Evolutionary conservation across 768 basidiomycete genomes (phyloP).

Genomic region (Wakefieldia striispora): DNA sequence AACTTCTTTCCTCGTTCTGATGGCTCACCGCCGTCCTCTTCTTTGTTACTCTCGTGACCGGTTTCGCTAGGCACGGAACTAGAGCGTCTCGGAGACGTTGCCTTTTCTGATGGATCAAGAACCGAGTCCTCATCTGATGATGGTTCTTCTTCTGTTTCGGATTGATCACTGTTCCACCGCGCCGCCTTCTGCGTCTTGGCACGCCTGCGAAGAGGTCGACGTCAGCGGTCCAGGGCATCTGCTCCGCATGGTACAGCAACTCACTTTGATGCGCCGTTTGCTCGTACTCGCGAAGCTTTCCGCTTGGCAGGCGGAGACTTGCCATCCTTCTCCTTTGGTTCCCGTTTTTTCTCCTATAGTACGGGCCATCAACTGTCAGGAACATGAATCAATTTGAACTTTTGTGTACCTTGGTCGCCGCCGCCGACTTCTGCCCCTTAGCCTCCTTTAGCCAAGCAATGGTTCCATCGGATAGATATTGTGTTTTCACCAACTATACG

Average conservation of each 20-base stretch:
- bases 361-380: slow-evolving; percentile 2
- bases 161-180: slow-evolving; percentile 34
- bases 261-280: slow-evolving; percentile 28
- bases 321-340: slow-evolving; percentile 44
- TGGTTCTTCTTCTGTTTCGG: slow-evolving; percentile 28
- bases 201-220: slow-evolving; percentile 15
- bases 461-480: slow-evolving; percentile 65
- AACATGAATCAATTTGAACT: not conserved
- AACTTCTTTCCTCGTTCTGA: slow-evolving; percentile 35
- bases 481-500: slow-evolving; percentile 59
- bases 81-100: slow-evolving; percentile 19
- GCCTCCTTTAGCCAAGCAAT: slow-evolving; percentile 55
- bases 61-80: slow-evolving; percentile 42
- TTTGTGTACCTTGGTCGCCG: slow-evolving; percentile 27
- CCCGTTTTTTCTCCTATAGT: slow-evolving; percentile 38
- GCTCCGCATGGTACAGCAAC: slow-evolving; percentile 1
- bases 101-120: slow-evolving; percentile 40
- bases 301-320: slow-evolving; percentile 53
- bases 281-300: slow-evolving; percentile 41
- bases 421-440: slow-evolving; percentile 36
- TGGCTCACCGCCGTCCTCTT: slow-evolving; percentile 27
- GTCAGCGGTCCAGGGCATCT: slow-evolving; percentile 7
- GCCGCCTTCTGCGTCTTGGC: slow-evolving; percentile 27
- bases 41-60: slow-evolving; percentile 27
- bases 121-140: slow-evolving; percentile 29